A percentile compares a stretch with the other conserved stretches of the same genome.
Evolutionary conservation across 2,329 filamentous ascomycete genomes (phyloP).

Genomic region (Xylaria sp.): DNA sequence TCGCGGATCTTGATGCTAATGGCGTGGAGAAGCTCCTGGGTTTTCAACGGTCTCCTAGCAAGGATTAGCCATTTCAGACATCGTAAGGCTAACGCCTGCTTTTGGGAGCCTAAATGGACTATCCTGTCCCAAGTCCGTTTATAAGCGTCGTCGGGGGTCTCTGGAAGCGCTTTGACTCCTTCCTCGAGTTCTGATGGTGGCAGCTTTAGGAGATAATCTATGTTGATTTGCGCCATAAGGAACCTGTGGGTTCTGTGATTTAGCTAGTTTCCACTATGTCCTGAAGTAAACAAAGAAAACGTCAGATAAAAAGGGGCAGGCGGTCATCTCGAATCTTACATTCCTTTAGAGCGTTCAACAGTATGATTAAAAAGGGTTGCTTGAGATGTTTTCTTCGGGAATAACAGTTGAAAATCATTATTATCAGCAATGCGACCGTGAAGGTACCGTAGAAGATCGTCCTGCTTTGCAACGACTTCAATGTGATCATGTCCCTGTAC

Average conservation of each 20-base stretch:
- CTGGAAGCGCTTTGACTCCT: conserved; percentile 1
- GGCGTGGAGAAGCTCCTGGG: conserved; percentile 11
- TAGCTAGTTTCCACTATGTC: not conserved
- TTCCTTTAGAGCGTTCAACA: conserved; percentile 11
- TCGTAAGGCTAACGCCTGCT: not conserved
- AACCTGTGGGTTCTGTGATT: conserved; percentile 8
- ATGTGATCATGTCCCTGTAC: not conserved
- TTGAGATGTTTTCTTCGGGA: not conserved
- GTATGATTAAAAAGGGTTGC: not conserved
- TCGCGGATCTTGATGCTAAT: not conserved
- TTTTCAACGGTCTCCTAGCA: conserved; percentile 6
- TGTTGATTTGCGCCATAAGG: conserved; percentile 13
- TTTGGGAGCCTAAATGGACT: not conserved
- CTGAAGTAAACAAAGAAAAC: not conserved
- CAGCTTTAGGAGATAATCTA: conserved; percentile 3
- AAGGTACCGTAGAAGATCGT: conserved; percentile 12
- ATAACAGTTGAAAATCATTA: not conserved
- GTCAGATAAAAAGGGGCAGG: not conserved
- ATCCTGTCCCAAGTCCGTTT: conserved; percentile 11
- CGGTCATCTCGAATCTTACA: not conserved
- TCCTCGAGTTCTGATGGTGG: not conserved
- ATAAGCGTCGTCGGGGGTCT: conserved; percentile 8
- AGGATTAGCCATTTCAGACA: conserved; percentile 11
- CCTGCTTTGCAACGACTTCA: not conserved
- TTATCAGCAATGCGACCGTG: not conserved